Base-by-base conservation (phyloP, 1,284 basidiomycete species). In the Marasmius sp. region DNA sequence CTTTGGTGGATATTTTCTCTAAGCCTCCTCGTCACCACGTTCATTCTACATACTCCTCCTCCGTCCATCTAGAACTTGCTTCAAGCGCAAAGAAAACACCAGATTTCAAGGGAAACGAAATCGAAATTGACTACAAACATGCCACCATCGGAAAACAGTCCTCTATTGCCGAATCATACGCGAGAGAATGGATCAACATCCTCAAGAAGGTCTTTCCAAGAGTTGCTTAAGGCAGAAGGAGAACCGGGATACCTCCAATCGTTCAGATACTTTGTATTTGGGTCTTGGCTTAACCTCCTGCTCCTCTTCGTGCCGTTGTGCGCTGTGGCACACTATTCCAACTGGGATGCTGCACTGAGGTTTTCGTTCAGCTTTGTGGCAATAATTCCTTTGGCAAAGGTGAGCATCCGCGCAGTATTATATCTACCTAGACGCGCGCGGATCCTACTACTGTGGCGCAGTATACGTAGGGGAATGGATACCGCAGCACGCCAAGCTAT, bases 301-400 rank as follows among this genome's bases (percentile, higher is more conserved):
- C 85, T 95, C 57, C 68, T 95, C 57, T 90, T 89, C 65, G 83
- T 93, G 9, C 92, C 93, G 47, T 75, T 96, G 66, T 85, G 86
- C 64, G 76, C 88, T 52, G 61, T 88, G 20, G 81, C 92, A 41
- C 85, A 91, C 72, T 75, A 81, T 65, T 68, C 84, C 16, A 69
- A 86, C 66, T 93, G 91, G 92, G 90, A 93, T 76, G 90, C 91
- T n/a, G 88, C 85, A 9, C 80, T 91, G 48, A 85, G 92, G n/a
- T 97, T 96, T 70, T 76, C 77, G 6, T 91, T 93, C 71, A 92
- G 90, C 63, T 97, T 96, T 74, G 71, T 94, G 45, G 91, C 93
- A 7, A 95, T 97, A 67, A 82, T 96, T 59, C 94, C 94, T n/a
- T 81, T 96, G 39, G 92, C 92, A 47, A 89, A 91, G 77, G 91